phyloP scores from a whole-genome alignment of 2,329 filamentous ascomycete species.

The Paraconiothyrium sp. region DNA sequence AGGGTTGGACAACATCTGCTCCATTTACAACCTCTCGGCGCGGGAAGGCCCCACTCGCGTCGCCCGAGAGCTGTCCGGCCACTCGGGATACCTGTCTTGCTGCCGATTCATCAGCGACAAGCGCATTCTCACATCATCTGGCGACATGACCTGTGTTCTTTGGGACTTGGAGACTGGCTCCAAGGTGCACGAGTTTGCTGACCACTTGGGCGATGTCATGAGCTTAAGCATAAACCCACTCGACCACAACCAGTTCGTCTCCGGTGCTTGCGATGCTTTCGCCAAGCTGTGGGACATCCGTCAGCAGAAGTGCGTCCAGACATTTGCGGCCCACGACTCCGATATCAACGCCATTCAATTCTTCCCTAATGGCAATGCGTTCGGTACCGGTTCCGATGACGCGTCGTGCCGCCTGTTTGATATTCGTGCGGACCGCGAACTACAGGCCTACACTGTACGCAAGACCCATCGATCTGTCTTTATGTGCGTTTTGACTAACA shows the following conservation, averaged over 20 bases:
- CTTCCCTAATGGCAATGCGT: slow-evolving; percentile 98
- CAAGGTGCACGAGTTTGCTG: slow-evolving; percentile 97
- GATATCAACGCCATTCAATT: slow-evolving; percentile 99
- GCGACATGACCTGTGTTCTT: slow-evolving; percentile 99
- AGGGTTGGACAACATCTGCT: slow-evolving; percentile 99
- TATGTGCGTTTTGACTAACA: slow-evolving; percentile 35
- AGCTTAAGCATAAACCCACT: slow-evolving; percentile 99
- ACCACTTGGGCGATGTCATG: slow-evolving; percentile 99
- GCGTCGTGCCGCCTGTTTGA: slow-evolving; percentile 97
- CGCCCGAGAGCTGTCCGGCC: slow-evolving; percentile 92
- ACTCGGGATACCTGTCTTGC: slow-evolving; percentile 97
- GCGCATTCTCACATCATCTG: slow-evolving; percentile 95
- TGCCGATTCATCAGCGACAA: slow-evolving; percentile 99
- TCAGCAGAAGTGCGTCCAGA: slow-evolving; percentile 97
- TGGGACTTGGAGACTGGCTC: slow-evolving; percentile 99
- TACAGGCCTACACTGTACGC: slow-evolving; percentile 73
- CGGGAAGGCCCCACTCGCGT: slow-evolving; percentile 97
- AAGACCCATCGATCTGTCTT: not conserved
- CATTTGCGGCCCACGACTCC: slow-evolving; percentile 96
- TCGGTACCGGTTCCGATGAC: slow-evolving; percentile 97
- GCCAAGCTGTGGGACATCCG: slow-evolving; percentile 99
- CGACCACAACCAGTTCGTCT: slow-evolving; percentile 99
- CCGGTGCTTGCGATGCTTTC: slow-evolving; percentile 98
- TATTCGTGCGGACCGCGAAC: slow-evolving; percentile 89
- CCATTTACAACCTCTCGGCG: slow-evolving; percentile 98